phyloP scores from a whole-genome alignment of 2,329 filamentous ascomycete species.

The Hypoxylon sp. region DNA sequence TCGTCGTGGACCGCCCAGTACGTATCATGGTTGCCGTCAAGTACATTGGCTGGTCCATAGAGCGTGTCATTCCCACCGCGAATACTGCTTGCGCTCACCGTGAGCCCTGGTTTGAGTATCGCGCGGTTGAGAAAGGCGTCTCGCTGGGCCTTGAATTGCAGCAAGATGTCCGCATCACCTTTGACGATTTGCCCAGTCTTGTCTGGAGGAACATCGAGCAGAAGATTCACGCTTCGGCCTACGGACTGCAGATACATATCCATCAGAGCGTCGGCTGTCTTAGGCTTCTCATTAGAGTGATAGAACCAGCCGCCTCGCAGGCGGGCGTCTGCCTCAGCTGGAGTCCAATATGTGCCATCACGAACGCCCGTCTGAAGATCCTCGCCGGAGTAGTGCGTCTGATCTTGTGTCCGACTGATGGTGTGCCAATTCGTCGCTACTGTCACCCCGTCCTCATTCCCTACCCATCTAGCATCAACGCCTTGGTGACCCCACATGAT shows the following conservation, averaged over 20 bases:
- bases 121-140: slow-evolving; percentile 45
- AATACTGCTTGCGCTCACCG: slow-evolving; percentile 45
- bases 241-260: slow-evolving; percentile 51
- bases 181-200: slow-evolving; percentile 45
- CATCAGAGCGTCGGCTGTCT: slow-evolving; percentile 48
- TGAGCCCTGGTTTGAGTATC: slow-evolving; percentile 35
- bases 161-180: slow-evolving; percentile 43
- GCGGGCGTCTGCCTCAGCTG: slow-evolving; percentile 51
- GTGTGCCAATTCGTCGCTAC: slow-evolving; percentile 52
- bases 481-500: slow-evolving; percentile 55
- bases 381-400: slow-evolving; percentile 46
- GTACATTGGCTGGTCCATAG: slow-evolving; percentile 46
- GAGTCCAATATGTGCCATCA: slow-evolving; percentile 52
- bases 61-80: slow-evolving; percentile 37
- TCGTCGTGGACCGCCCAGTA: slow-evolving; percentile 50
- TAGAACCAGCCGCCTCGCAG: slow-evolving; percentile 52
- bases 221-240: slow-evolving; percentile 49
- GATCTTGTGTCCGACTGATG: slow-evolving; percentile 52
- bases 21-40: slow-evolving; percentile 46
- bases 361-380: slow-evolving; percentile 48
- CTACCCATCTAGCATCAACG: slow-evolving; percentile 54
- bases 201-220: slow-evolving; percentile 51
- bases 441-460: slow-evolving; percentile 53
- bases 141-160: slow-evolving; percentile 45
- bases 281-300: slow-evolving; percentile 48